Evolutionary conservation across 345 rosid genomes (phyloP).

Genomic region (Odontarrhena argentea): DNA sequence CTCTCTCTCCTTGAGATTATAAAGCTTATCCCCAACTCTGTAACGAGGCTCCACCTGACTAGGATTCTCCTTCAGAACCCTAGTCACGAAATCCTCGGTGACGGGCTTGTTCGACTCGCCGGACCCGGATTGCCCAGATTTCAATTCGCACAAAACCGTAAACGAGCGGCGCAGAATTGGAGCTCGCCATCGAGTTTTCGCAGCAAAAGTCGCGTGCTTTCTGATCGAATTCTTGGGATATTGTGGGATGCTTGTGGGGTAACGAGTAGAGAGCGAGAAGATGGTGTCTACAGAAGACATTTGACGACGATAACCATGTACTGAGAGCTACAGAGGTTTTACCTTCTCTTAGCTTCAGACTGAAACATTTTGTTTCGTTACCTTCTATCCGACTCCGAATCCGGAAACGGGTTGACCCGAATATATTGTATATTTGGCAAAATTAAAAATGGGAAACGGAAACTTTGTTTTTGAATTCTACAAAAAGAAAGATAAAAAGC

Average conservation of each 20-base stretch:
- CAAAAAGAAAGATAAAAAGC: no score
- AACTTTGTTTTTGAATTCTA: no score
- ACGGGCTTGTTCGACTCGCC: constrained; percentile 37
- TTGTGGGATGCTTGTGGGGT: constrained; percentile 41
- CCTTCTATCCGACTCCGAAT: constrained; percentile 12
- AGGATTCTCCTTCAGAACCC: constrained; percentile 79
- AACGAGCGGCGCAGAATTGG: constrained; percentile 53
- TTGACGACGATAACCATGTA: constrained; percentile 21
- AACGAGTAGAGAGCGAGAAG: constrained; percentile 48
- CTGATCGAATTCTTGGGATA: constrained; percentile 28
- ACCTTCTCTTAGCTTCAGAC: not conserved
- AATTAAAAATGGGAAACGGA: no score
- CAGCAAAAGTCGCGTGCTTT: constrained; percentile 24
- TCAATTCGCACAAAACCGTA: constrained; percentile 53
- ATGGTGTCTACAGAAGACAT: constrained; percentile 57
- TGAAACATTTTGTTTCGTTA: not conserved
- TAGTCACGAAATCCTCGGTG: constrained; percentile 64
- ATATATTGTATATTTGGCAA: no score
- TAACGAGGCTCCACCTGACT: constrained; percentile 80
- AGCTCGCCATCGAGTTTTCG: constrained; percentile 40
- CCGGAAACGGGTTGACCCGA: not conserved
- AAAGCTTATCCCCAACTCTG: constrained; percentile 59
- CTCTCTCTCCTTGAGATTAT: constrained; percentile 64
- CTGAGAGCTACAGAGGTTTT: no score
- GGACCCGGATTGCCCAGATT: constrained; percentile 36